A percentile compares a stretch with the other conserved stretches of the same genome.
Evolutionary conservation across 345 rosid species (phyloP).

Genomic region (Eucalyptus regnans): DNA sequence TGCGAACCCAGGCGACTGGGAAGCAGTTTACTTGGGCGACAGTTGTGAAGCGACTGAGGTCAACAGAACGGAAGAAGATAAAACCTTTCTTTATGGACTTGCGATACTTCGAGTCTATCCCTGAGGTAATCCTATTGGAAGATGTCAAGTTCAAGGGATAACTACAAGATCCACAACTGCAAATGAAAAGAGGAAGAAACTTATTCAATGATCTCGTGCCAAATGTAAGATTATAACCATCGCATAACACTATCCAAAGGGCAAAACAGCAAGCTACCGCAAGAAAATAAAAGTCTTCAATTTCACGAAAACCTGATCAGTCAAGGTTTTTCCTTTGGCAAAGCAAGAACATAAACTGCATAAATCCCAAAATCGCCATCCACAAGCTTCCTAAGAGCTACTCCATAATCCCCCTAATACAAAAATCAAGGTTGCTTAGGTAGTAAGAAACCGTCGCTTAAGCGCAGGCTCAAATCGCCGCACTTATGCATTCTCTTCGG

Average conservation of each 20-base stretch:
- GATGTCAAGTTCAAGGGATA: conserved; percentile 52
- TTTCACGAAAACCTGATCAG: neutral
- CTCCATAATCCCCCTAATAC: neutral
- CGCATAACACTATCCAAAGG: neutral
- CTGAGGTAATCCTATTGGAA: conserved; percentile 26
- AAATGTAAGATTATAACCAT: neutral
- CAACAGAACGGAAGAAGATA: conserved; percentile 30
- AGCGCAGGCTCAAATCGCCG: neutral
- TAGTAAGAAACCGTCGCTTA: neutral
- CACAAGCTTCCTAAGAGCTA: neutral
- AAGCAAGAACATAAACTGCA: neutral
- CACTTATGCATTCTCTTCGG: neutral
- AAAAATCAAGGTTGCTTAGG: neutral
- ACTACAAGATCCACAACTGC: conserved; percentile 54
- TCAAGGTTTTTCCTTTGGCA: neutral
- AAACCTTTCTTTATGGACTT: conserved; percentile 31
- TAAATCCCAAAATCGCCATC: neutral
- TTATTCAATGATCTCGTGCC: neutral
- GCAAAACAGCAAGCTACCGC: neutral
- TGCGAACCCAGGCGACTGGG: conserved; percentile 27
- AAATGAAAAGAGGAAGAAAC: neutral
- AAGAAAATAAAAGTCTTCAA: neutral
- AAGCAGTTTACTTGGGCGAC: conserved; percentile 47
- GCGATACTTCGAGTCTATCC: conserved; percentile 24
- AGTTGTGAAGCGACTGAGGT: conserved; percentile 53